Conservation (phyloP, 495 filamentous ascomycete genomes). For the Aspergillus coremiiformis region DNA sequence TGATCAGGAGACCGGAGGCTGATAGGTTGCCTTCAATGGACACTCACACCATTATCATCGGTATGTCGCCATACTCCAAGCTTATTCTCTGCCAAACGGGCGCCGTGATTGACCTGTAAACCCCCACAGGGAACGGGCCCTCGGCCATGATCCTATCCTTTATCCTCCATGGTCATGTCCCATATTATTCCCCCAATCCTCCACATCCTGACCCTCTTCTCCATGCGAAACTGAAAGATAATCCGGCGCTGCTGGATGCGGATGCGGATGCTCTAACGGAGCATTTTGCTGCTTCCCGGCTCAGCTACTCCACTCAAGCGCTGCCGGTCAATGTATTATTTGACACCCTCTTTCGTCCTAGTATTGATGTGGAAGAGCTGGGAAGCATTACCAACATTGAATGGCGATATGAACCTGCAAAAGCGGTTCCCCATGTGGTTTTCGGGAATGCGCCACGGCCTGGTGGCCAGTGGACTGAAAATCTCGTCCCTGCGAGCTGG, state of each 20-base stretch:
- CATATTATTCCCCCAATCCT: constrained; percentile 45
- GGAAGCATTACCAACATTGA: constrained; percentile 44
- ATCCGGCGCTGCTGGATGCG: constrained; percentile 39
- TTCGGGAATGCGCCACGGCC: constrained; percentile 47
- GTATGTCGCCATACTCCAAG: constrained; percentile 26
- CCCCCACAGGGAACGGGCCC: constrained; percentile 51
- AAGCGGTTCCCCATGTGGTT: constrained; percentile 50
- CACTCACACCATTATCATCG: constrained; percentile 42
- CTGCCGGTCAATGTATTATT: constrained; percentile 58
- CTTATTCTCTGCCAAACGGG: constrained; percentile 8
- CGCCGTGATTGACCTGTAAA: constrained; percentile 8
- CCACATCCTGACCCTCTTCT: constrained; percentile 57
- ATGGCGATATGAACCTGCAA: constrained; percentile 48
- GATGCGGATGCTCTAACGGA: constrained; percentile 45
- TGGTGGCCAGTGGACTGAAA: constrained; percentile 60
- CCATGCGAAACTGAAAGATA: constrained; percentile 44
- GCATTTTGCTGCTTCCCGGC: constrained; percentile 53
- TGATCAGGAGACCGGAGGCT: constrained; percentile 22
- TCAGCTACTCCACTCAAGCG: constrained; percentile 60
- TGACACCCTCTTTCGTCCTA: constrained; percentile 58
- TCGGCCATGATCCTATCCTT: constrained; percentile 61
- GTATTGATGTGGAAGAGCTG: constrained; percentile 52
- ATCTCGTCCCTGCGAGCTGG: constrained; percentile 47
- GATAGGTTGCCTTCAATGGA: constrained; percentile 32
- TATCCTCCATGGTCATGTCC: constrained; percentile 59